Conservation (phyloP, 176 grass and related monocot species). For the Bonia amplexicaulis region DNA sequence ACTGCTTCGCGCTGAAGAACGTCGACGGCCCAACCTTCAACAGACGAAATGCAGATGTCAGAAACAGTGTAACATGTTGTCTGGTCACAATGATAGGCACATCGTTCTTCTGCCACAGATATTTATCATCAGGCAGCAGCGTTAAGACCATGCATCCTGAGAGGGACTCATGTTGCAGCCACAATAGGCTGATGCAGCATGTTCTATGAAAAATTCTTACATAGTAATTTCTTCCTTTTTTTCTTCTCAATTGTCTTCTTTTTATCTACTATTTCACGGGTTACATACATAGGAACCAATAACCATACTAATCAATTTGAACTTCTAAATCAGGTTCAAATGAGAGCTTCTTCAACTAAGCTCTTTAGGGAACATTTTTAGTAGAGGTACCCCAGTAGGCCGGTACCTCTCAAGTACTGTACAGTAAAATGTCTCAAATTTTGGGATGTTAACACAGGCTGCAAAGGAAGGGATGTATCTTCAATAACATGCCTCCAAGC, state of each 20-base stretch:
- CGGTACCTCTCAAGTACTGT: background rate
- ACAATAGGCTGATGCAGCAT: background rate
- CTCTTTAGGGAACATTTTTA: background rate
- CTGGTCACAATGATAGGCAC: background rate
- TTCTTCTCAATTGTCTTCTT: background rate
- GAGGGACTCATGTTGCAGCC: background rate
- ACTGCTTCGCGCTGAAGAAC: conserved; percentile 96
- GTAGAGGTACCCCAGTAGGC: background rate
- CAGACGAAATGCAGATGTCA: conserved; percentile 14
- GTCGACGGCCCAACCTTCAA: conserved; percentile 90
- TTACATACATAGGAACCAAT: background rate
- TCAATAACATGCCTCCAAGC: background rate
- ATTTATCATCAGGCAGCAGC: background rate
- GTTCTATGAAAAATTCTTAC: background rate
- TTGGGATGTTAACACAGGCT: background rate
- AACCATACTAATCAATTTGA: background rate
- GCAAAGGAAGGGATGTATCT: background rate
- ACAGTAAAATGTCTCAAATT: background rate
- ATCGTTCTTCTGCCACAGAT: background rate
- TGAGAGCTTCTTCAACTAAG: background rate
- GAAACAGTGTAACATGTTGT: background rate
- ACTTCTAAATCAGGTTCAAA: background rate
- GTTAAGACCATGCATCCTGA: background rate
- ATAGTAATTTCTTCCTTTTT: background rate
- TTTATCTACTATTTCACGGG: background rate